Evolutionary conservation across 129 eudicot genomes (phyloP).

Genomic region (Helianthus tuberosus): DNA sequence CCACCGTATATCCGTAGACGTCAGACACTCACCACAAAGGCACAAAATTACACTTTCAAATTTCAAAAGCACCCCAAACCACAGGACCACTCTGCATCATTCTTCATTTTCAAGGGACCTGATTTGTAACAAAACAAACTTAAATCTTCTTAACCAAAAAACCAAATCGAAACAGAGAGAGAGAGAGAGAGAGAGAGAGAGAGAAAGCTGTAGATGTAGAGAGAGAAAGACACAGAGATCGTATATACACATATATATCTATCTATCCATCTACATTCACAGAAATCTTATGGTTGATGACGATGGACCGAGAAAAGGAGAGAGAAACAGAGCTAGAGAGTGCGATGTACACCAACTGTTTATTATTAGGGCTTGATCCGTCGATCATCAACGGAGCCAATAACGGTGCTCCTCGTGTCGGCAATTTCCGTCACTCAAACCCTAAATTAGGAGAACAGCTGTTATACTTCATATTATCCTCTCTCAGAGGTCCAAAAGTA

Average conservation of each 20-base stretch:
- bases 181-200: neutral
- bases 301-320: constrained; percentile 99
- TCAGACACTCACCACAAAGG: no score
- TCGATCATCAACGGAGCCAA: constrained; percentile 73
- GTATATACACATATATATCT: neutral
- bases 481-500: constrained; percentile 82
- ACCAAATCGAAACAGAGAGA: constrained; percentile 11
- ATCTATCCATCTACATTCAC: neutral
- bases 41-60: no score
- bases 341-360: constrained; percentile 98
- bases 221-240: constrained; percentile 3
- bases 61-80: no score
- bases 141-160: constrained; percentile 26
- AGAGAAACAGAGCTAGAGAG: constrained; percentile 96
- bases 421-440: constrained; percentile 95
- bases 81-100: neutral
- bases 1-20: no score
- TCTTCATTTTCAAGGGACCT: constrained; percentile 12
- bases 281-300: constrained; percentile 52
- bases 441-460: constrained; percentile 99
- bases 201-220: constrained; percentile 21
- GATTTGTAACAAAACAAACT: constrained; percentile 28
- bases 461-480: constrained; percentile 86
- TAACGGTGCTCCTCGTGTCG: constrained; percentile 83
- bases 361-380: constrained; percentile 94